Conservation (phyloP, 192 early-diverging fungal species). For the Mortierella antarctica region DNA sequence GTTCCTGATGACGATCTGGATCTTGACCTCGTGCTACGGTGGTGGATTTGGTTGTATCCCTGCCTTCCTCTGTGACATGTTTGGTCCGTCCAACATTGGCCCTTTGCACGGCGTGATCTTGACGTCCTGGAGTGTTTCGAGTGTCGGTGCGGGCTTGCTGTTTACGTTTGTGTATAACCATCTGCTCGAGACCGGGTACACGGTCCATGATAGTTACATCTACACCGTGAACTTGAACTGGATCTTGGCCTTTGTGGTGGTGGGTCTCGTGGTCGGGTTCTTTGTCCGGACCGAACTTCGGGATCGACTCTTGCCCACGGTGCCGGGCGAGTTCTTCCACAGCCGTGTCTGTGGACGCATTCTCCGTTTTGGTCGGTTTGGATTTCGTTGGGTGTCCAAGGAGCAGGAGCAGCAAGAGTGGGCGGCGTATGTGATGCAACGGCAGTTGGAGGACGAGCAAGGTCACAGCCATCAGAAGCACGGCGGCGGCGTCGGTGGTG, state of each 20-base stretch:
- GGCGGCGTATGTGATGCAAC: constrained; percentile 33
- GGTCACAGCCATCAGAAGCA: neutral
- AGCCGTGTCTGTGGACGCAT: constrained; percentile 64
- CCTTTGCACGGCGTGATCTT: constrained; percentile 80
- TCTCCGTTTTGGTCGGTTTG: constrained; percentile 60
- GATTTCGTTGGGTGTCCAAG: constrained; percentile 28
- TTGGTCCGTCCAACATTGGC: constrained; percentile 78
- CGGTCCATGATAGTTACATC: constrained; percentile 61
- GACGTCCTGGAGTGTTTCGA: constrained; percentile 79
- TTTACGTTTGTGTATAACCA: constrained; percentile 71
- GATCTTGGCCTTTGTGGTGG: constrained; percentile 67
- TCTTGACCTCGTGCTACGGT: constrained; percentile 77
- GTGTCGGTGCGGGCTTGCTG: constrained; percentile 78
- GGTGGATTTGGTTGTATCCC: constrained; percentile 83
- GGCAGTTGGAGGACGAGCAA: constrained; percentile 42
- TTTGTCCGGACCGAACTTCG: constrained; percentile 70
- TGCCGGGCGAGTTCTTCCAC: constrained; percentile 71
- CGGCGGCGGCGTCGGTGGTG: neutral
- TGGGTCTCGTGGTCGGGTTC: constrained; percentile 68
- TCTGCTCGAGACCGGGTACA: constrained; percentile 57
- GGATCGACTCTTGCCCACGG: constrained; percentile 72
- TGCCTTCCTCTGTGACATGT: constrained; percentile 81
- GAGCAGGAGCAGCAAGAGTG: constrained; percentile 31
- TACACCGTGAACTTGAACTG: constrained; percentile 76
- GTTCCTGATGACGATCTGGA: constrained; percentile 69